These are phyloP conservation scores for Chlamydomonas urium DNA, from an alignment of 139 green algal genomes.

Conservation along the genomic window DNA sequence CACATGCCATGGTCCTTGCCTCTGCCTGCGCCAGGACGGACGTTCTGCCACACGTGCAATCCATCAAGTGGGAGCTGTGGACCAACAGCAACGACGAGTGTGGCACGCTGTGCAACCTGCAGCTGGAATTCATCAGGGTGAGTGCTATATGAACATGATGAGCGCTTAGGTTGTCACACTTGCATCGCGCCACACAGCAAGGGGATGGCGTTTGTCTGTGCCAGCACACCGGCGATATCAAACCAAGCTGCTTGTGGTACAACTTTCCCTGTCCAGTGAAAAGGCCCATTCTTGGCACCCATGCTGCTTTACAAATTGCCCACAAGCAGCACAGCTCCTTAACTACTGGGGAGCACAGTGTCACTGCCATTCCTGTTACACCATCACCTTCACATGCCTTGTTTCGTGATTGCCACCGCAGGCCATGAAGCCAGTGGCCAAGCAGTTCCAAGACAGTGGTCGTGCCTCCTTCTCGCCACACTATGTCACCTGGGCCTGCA, in stretches of 20 bases:
- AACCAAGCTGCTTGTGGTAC: neutral
- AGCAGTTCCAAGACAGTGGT: slow-evolving; percentile 15
- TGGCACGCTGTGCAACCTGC: slow-evolving; percentile 35
- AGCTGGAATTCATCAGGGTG: slow-evolving; percentile 71
- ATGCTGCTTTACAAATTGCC: no score
- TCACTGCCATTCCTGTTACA: no score
- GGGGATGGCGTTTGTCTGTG: no score
- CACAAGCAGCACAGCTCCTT: no score
- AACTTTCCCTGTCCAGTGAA: neutral
- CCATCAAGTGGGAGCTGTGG: slow-evolving; percentile 92
- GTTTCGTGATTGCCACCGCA: neutral
- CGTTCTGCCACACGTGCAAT: neutral
- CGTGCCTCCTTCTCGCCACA: slow-evolving; percentile 72
- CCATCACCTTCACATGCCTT: slow-evolving; percentile 1
- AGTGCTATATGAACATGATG: no score
- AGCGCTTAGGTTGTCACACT: neutral
- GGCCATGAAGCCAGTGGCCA: slow-evolving; percentile 26
- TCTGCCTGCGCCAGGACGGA: neutral
- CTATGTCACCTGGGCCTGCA: slow-evolving; percentile 78
- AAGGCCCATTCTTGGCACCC: neutral
- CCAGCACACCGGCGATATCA: no score
- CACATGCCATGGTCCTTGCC: no score
- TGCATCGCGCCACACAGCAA: no score
- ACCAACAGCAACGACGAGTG: slow-evolving; percentile 70
- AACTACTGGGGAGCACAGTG: no score